These are phyloP conservation scores for Suillus subalutaceus DNA, from an alignment of 768 basidiomycete genomes.

Conservation along the genomic window DNA sequence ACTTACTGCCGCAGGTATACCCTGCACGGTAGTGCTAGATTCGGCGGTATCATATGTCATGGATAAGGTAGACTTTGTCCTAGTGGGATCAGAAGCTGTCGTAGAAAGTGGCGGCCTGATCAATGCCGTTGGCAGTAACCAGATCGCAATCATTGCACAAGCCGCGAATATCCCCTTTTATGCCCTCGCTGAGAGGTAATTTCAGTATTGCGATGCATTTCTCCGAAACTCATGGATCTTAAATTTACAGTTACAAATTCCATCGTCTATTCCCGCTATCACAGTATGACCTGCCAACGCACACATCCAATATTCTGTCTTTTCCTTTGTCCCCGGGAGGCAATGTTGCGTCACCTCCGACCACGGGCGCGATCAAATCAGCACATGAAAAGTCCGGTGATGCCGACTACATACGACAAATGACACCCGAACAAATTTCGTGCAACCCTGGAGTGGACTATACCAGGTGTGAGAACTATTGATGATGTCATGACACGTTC, in stretches of 20 bases:
- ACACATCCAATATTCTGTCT: slow-evolving; percentile 74
- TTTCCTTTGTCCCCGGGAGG: slow-evolving; percentile 50
- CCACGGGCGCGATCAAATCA: slow-evolving; percentile 8
- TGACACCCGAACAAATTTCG: slow-evolving; percentile 83
- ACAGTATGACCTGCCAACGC: slow-evolving; percentile 85
- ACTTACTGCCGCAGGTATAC: slow-evolving; percentile 87
- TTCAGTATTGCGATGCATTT: slow-evolving; percentile 25
- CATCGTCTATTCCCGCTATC: slow-evolving; percentile 93
- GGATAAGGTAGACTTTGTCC: slow-evolving; percentile 92
- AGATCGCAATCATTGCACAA: slow-evolving; percentile 95
- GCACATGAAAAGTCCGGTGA: slow-evolving; percentile 11
- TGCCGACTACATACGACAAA: slow-evolving; percentile 32
- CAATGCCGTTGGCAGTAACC: slow-evolving; percentile 93
- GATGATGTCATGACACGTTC: slow-evolving; percentile 17
- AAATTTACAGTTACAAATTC: slow-evolving; percentile 84
- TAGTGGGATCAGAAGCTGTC: slow-evolving; percentile 97
- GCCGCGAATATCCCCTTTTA: slow-evolving; percentile 96
- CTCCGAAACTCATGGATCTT: slow-evolving; percentile 24
- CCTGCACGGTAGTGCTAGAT: slow-evolving; percentile 93
- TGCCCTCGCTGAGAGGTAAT: slow-evolving; percentile 87
- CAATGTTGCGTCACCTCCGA: slow-evolving; percentile 9
- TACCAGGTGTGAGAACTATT: slow-evolving; percentile 61
- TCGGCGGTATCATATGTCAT: slow-evolving; percentile 97
- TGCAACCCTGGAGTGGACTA: slow-evolving; percentile 91
- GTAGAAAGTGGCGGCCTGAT: slow-evolving; percentile 94